These are phyloP conservation scores for Dictyostelium citrinum DNA, from an alignment of 78 protist species.

Conservation along the genomic window DNA sequence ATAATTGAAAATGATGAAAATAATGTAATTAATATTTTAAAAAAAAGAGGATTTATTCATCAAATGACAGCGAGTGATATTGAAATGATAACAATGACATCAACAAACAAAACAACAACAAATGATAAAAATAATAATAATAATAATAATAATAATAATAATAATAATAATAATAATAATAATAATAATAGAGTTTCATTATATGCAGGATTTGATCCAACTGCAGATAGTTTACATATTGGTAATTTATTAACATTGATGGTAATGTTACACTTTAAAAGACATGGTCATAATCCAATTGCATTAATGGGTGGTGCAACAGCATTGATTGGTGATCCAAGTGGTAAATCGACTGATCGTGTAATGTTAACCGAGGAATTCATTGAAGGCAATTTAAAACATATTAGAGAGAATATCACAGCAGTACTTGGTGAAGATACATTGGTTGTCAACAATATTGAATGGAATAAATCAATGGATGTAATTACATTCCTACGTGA, in stretches of 20 bases:
- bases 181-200: neutral
- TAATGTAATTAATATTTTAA: slow-evolving; percentile 52
- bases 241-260: slow-evolving; percentile 87
- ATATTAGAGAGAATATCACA: slow-evolving; percentile 9
- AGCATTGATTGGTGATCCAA: slow-evolving; percentile 92
- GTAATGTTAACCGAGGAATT: slow-evolving; percentile 15
- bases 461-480: slow-evolving; percentile 73
- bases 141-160: neutral
- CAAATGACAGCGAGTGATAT: slow-evolving; percentile 60
- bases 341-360: slow-evolving; percentile 87
- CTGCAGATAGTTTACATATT: slow-evolving; percentile 91
- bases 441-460: slow-evolving; percentile 83
- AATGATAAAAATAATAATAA: neutral
- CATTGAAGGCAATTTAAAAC: slow-evolving; percentile 6
- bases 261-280: slow-evolving; percentile 78
- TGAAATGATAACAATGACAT: slow-evolving; percentile 29
- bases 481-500: slow-evolving; percentile 76
- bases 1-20: neutral
- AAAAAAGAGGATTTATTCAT: slow-evolving; percentile 63
- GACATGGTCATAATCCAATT: slow-evolving; percentile 54
- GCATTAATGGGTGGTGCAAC: slow-evolving; percentile 93
- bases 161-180: neutral
- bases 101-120: neutral
- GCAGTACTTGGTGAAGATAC: slow-evolving; percentile 41
- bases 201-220: slow-evolving; percentile 94